Conservation (phyloP, 495 filamentous ascomycete genomes). For the Rhizodiscina lignyota region DNA sequence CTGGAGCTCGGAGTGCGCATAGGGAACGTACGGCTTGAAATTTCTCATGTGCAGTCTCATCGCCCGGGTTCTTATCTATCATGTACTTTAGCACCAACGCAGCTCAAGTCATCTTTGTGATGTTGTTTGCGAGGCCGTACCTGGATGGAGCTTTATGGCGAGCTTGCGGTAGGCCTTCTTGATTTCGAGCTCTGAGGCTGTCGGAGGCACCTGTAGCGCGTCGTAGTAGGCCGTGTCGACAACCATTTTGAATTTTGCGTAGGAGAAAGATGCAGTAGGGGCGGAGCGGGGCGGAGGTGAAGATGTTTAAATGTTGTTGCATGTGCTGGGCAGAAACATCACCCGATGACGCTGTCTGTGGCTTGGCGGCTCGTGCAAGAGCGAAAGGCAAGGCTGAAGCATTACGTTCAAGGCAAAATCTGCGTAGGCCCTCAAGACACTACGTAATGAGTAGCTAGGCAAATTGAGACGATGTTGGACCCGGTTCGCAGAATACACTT, state of each 20-base stretch:
- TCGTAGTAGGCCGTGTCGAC: conserved; percentile 50
- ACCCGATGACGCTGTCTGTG: too few species aligned
- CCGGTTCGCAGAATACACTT: too few species aligned
- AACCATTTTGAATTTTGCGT: conserved; percentile 18
- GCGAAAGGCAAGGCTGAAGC: too few species aligned
- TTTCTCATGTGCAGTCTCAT: conserved; percentile 79
- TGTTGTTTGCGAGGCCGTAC: conserved; percentile 14
- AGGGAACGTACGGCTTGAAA: conserved; percentile 57
- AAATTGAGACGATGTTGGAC: too few species aligned
- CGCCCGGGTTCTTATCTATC: conserved; percentile 92
- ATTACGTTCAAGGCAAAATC: too few species aligned
- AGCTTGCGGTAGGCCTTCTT: conserved; percentile 99
- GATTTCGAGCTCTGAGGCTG: conserved; percentile 87
- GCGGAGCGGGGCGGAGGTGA: not conserved
- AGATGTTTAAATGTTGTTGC: conserved; percentile 2
- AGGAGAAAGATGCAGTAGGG: not conserved
- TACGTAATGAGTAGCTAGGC: too few species aligned
- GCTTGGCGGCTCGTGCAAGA: too few species aligned
- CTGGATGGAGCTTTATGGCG: conserved; percentile 66
- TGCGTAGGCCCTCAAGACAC: too few species aligned
- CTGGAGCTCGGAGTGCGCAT: conserved; percentile 2
- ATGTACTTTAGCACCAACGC: too few species aligned
- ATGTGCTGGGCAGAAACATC: too few species aligned
- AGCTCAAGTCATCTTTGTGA: conserved; percentile 1
- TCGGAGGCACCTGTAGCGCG: conserved; percentile 69